These are phyloP conservation scores for Avena eriantha DNA, from an alignment of 176 grass and related monocot genomes.

Conservation along the genomic window DNA sequence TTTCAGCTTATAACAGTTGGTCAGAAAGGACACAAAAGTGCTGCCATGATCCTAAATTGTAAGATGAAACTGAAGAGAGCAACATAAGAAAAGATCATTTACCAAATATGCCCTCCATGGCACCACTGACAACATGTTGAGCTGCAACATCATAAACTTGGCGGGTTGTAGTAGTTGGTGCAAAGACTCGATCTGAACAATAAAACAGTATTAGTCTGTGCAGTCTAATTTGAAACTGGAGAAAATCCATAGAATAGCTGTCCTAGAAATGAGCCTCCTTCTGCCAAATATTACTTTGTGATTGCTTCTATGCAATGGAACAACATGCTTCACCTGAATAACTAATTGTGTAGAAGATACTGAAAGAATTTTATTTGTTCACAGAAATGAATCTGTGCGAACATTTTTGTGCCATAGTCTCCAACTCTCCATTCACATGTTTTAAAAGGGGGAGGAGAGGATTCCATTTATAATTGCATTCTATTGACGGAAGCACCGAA, in stretches of 20 bases:
- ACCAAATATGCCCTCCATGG: constrained; percentile 99
- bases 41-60: not conserved
- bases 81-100: constrained; percentile 46
- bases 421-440: constrained; percentile 11
- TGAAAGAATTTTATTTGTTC: not conserved
- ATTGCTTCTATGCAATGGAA: not conserved
- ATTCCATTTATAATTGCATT: not conserved
- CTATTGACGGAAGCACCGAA: not conserved
- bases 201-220: constrained; percentile 32
- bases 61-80: constrained; percentile 12
- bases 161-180: constrained; percentile 97
- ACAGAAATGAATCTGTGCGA: not conserved
- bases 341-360: constrained; percentile 5
- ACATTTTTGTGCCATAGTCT: constrained; percentile 20
- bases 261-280: not conserved
- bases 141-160: constrained; percentile 99
- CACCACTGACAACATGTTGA: constrained; percentile 91
- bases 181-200: constrained; percentile 90
- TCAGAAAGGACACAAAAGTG: constrained; percentile 11
- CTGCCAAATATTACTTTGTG: constrained; percentile 17
- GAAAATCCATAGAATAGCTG: not conserved
- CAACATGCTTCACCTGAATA: constrained; percentile 30
- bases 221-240: constrained; percentile 34
- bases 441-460: not conserved
- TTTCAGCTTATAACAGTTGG: not conserved